These are phyloP conservation scores for Backusella circina DNA, from an alignment of 192 early-diverging fungal species.

Conservation along the genomic window DNA sequence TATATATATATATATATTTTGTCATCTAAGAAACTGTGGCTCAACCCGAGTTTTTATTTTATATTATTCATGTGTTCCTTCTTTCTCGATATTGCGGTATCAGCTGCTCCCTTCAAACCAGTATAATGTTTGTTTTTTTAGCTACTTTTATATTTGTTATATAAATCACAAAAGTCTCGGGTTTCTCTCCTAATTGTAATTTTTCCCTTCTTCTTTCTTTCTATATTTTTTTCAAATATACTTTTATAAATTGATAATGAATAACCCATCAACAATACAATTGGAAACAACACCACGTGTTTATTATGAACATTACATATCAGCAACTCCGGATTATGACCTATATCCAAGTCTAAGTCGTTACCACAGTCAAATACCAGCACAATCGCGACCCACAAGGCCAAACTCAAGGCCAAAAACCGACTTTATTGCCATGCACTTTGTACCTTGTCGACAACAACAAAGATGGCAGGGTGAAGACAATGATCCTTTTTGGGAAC, in stretches of 20 bases:
- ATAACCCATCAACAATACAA: neutral
- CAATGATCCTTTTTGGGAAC: constrained; percentile 7
- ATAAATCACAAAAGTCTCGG: neutral
- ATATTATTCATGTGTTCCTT: neutral
- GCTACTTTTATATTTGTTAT: neutral
- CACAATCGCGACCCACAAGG: neutral
- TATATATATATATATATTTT: too few species aligned
- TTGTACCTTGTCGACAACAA: neutral
- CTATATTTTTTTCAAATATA: neutral
- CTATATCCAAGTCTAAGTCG: constrained; percentile 24
- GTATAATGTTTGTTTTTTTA: neutral
- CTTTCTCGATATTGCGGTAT: neutral
- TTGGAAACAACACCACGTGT: constrained; percentile 17
- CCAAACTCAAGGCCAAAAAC: neutral
- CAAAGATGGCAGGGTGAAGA: neutral
- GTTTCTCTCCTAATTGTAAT: neutral
- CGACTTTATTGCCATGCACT: constrained; percentile 5
- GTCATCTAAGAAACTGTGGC: neutral
- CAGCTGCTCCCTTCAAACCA: neutral
- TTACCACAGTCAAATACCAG: constrained; percentile 11
- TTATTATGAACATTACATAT: constrained; percentile 23
- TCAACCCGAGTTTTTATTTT: neutral
- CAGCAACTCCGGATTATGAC: constrained; percentile 19
- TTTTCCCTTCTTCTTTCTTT: neutral
- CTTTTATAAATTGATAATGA: neutral